Evolutionary conservation across 495 filamentous ascomycete species (phyloP).

Genomic region (Diplogelasinospora grovesii): DNA sequence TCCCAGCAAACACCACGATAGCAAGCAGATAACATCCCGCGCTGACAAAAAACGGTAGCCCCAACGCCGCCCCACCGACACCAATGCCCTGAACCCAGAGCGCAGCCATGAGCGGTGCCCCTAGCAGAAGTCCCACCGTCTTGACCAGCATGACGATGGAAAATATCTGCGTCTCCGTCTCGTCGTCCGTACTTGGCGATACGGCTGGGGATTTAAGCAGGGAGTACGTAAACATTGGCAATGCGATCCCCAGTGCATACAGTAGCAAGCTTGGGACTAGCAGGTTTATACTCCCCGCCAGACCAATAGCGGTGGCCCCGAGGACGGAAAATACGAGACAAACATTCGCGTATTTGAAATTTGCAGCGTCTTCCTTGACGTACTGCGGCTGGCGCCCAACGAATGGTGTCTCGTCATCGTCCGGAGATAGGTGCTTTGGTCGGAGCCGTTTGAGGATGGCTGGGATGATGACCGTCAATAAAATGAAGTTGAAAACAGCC

Average conservation of each 20-base stretch:
- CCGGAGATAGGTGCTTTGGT: no score
- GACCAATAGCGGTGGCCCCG: slow-evolving; percentile 32
- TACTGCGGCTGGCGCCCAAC: slow-evolving; percentile 2
- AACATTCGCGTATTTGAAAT: slow-evolving; percentile 23
- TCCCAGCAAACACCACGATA: slow-evolving; percentile 5
- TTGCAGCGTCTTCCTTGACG: slow-evolving; percentile 20
- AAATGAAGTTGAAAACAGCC: slow-evolving; percentile 36
- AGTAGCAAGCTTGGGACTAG: slow-evolving; percentile 33
- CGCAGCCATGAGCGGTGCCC: slow-evolving; percentile 34
- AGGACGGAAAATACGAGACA: slow-evolving; percentile 34
- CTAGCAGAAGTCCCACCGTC: slow-evolving; percentile 35
- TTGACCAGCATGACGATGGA: slow-evolving; percentile 42
- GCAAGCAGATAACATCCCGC: slow-evolving; percentile 28
- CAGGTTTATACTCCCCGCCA: slow-evolving; percentile 24
- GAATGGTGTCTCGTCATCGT: neutral
- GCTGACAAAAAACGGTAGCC: slow-evolving; percentile 30
- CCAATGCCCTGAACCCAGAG: slow-evolving; percentile 32
- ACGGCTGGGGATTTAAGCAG: slow-evolving; percentile 32
- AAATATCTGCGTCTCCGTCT: slow-evolving; percentile 30
- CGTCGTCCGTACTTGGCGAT: slow-evolving; percentile 6
- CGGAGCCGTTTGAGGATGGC: no score
- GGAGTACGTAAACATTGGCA: slow-evolving; percentile 39
- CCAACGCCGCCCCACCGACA: slow-evolving; percentile 14
- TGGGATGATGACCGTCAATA: slow-evolving; percentile 33
- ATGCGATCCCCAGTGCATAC: slow-evolving; percentile 37